Evolutionary conservation across 148 eudicot genomes (phyloP).

Genomic region (Nepenthes gracilis): DNA sequence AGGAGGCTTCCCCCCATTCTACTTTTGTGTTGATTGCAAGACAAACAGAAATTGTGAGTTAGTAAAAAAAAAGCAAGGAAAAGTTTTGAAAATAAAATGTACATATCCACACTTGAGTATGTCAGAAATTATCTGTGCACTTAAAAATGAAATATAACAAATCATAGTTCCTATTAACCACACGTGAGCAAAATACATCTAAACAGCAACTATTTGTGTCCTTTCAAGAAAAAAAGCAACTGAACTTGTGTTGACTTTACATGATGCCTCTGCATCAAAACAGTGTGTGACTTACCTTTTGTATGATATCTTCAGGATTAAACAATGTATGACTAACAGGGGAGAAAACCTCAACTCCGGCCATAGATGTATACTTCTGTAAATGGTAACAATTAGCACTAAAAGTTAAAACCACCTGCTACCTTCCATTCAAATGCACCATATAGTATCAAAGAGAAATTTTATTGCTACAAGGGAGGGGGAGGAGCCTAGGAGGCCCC

Average conservation of each 20-base stretch:
- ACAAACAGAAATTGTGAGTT: background rate
- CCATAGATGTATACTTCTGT: conserved; percentile 50
- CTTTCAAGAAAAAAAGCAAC: no score
- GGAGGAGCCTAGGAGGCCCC: no score
- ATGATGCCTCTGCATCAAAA: background rate
- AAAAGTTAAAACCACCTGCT: background rate
- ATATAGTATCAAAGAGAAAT: no score
- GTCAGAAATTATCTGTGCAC: no score
- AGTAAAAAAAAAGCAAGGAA: background rate
- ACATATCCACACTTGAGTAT: no score
- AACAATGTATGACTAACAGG: conserved; percentile 93
- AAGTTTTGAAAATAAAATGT: background rate
- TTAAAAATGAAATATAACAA: no score
- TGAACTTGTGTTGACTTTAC: background rate
- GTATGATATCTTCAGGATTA: conserved; percentile 68
- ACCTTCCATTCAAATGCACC: background rate
- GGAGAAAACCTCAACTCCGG: conserved; percentile 64
- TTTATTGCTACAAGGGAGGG: no score
- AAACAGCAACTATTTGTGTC: no score
- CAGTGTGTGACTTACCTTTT: conserved; percentile 39
- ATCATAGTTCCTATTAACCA: no score
- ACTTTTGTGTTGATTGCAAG: background rate
- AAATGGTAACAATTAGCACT: background rate
- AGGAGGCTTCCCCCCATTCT: conserved; percentile 90
- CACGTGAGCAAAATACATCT: no score